A percentile compares a stretch with the other conserved stretches of the same genome.
These are phyloP conservation scores for Massarina eburnea DNA, from an alignment of 2,329 filamentous ascomycete species.

Conservation along the genomic window DNA sequence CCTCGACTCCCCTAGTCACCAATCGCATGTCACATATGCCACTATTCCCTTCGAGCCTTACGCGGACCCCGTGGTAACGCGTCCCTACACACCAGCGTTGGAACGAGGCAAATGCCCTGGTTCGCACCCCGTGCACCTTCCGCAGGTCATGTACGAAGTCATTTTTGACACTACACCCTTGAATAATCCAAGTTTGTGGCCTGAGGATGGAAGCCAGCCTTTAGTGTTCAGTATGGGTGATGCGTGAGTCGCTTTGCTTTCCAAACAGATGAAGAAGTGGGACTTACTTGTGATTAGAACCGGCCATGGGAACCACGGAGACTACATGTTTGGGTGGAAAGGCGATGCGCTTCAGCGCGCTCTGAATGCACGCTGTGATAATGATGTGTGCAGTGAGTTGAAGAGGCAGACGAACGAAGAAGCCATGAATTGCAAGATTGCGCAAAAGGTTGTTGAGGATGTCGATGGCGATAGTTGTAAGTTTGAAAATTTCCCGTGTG, in stretches of 20 bases:
- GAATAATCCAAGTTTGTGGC: slow-evolving; percentile 27
- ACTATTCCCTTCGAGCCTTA: slow-evolving; percentile 35
- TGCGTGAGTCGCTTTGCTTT: slow-evolving; percentile 20
- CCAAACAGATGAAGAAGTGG: not conserved
- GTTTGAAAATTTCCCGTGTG: slow-evolving; percentile 1
- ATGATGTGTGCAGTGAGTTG: slow-evolving; percentile 28
- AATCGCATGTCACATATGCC: slow-evolving; percentile 51
- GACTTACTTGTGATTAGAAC: slow-evolving; percentile 16
- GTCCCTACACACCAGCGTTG: slow-evolving; percentile 20
- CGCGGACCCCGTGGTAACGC: slow-evolving; percentile 14
- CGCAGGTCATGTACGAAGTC: slow-evolving; percentile 51
- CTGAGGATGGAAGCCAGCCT: slow-evolving; percentile 30
- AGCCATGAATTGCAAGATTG: slow-evolving; percentile 29
- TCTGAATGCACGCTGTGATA: slow-evolving; percentile 28
- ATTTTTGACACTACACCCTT: slow-evolving; percentile 47
- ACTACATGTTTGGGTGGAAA: slow-evolving; percentile 33
- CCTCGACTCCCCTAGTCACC: slow-evolving; percentile 57
- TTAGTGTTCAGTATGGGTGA: slow-evolving; percentile 36
- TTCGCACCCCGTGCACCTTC: slow-evolving; percentile 47
- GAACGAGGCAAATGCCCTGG: slow-evolving; percentile 45
- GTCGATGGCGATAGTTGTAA: slow-evolving; percentile 24
- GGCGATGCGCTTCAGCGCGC: slow-evolving; percentile 32
- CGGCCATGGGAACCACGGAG: slow-evolving; percentile 28
- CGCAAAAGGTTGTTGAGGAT: slow-evolving; percentile 33
- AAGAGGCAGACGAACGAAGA: slow-evolving; percentile 29